Evolutionary conservation across 176 grass and related monocot genomes (phyloP).

Genomic region (Elymus sibiricus): DNA sequence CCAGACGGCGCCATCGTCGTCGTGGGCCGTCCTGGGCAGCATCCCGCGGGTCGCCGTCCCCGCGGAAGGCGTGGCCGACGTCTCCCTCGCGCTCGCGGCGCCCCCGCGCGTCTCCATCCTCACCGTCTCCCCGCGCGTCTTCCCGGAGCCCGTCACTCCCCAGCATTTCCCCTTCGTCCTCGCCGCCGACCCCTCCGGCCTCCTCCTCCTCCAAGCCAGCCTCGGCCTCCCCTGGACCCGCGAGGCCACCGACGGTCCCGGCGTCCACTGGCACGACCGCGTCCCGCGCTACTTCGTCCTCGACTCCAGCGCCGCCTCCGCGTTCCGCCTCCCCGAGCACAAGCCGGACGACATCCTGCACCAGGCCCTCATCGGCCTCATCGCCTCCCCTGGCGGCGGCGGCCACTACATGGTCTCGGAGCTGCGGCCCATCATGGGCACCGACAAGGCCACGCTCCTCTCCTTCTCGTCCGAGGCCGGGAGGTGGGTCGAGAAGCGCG

Average conservation of each 20-base stretch:
- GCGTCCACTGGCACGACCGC: background rate
- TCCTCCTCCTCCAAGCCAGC: constrained; percentile 27
- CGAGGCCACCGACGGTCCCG: background rate
- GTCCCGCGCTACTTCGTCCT: constrained; percentile 18
- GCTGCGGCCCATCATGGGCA: background rate
- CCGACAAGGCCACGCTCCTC: background rate
- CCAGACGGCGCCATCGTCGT: background rate
- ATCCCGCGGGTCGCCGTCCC: background rate
- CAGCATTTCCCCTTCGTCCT: constrained; percentile 27
- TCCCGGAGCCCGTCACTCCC: no score
- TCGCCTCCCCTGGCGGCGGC: background rate
- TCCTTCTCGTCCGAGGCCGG: background rate
- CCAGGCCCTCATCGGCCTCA: constrained; percentile 11
- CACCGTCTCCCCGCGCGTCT: no score
- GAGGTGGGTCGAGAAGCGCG: background rate
- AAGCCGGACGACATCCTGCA: background rate
- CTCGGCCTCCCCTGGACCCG: background rate
- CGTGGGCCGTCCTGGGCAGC: constrained; percentile 21
- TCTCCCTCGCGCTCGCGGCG: no score
- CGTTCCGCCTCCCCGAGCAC: background rate
- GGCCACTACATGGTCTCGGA: background rate
- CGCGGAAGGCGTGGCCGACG: background rate
- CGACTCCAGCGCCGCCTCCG: background rate
- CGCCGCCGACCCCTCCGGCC: constrained; percentile 24
- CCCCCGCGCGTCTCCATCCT: no score